phyloP scores from a whole-genome alignment of 768 basidiomycete genomes.

The Strobilomyces dryophilus region DNA sequence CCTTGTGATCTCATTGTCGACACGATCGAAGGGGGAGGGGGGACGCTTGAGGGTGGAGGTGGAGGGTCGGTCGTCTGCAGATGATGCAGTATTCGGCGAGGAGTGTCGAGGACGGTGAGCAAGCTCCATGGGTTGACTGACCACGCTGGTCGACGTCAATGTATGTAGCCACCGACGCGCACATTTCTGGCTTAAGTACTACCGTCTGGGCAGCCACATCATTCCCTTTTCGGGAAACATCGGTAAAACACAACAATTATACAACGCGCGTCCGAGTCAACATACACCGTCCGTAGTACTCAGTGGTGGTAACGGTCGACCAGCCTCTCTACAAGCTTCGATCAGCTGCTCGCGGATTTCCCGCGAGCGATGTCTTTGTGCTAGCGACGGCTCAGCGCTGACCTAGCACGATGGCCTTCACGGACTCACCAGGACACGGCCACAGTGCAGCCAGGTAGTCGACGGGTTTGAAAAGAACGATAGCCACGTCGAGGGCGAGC shows the following conservation, averaged over 20 bases:
- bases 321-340: conserved; percentile 45
- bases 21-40: conserved; percentile 55
- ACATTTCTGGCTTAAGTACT: conserved; percentile 22
- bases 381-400: conserved; percentile 29
- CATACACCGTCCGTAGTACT: conserved; percentile 7
- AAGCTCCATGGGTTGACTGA: conserved; percentile 19
- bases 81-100: background rate
- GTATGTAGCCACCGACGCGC: conserved; percentile 7
- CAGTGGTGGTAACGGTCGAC: conserved; percentile 41
- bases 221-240: conserved; percentile 19
- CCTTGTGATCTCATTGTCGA: conserved; percentile 43
- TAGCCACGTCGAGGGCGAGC: conserved; percentile 59
- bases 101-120: background rate
- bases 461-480: conserved; percentile 54
- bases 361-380: conserved; percentile 48
- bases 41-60: conserved; percentile 49
- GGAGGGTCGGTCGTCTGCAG: conserved; percentile 14
- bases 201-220: conserved; percentile 21
- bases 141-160: conserved; percentile 17
- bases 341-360: conserved; percentile 43
- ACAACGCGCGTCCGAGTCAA: background rate
- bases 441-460: conserved; percentile 60
- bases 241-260: conserved; percentile 6
- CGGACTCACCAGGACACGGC: conserved; percentile 52
- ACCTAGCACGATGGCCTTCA: background rate